Percentiles rank a stretch among this genome's conserved stretches.
Evolutionary conservation across 352 stramenopile species (phyloP).

Genomic region (Globisporangium megalacanthum): DNA sequence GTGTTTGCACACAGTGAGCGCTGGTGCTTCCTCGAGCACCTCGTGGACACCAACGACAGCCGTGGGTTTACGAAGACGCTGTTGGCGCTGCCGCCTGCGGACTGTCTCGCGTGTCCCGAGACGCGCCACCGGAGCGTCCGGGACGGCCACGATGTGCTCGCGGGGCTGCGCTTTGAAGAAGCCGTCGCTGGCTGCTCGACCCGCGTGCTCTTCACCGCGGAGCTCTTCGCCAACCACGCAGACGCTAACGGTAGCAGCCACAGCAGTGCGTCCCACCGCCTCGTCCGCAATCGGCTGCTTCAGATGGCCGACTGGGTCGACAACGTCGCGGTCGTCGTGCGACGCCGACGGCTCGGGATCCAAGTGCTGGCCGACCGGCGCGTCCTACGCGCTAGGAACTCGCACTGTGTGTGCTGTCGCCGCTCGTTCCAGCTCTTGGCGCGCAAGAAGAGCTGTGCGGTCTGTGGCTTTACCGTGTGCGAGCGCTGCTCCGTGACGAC

Average conservation of each 20-base stretch:
- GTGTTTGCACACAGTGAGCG: constrained; percentile 32
- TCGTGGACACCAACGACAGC: background rate
- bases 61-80: constrained; percentile 29
- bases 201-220: constrained; percentile 36
- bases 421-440: constrained; percentile 26
- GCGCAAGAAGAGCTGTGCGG: constrained; percentile 14
- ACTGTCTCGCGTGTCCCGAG: constrained; percentile 11
- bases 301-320: constrained; percentile 17
- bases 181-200: constrained; percentile 22
- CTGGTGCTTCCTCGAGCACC: constrained; percentile 37
- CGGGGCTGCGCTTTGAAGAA: constrained; percentile 41
- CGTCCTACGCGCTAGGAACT: constrained; percentile 14
- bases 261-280: constrained; percentile 6
- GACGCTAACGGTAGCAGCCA: background rate
- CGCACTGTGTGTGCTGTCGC: constrained; percentile 33
- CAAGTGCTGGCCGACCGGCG: constrained; percentile 39
- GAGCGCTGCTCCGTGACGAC: constrained; percentile 24
- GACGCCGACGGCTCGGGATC: constrained; percentile 40
- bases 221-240: constrained; percentile 16
- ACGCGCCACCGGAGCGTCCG: constrained; percentile 4
- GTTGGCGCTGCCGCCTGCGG: constrained; percentile 17
- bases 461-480: constrained; percentile 30
- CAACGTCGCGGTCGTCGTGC: constrained; percentile 30
- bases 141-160: constrained; percentile 33
- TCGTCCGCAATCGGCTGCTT: constrained; percentile 14